Percentiles rank a stretch among this genome's conserved stretches.
These are phyloP conservation scores for Neurospora tetrasperma DNA, from an alignment of 495 filamentous ascomycete species.

Conservation along the genomic window DNA sequence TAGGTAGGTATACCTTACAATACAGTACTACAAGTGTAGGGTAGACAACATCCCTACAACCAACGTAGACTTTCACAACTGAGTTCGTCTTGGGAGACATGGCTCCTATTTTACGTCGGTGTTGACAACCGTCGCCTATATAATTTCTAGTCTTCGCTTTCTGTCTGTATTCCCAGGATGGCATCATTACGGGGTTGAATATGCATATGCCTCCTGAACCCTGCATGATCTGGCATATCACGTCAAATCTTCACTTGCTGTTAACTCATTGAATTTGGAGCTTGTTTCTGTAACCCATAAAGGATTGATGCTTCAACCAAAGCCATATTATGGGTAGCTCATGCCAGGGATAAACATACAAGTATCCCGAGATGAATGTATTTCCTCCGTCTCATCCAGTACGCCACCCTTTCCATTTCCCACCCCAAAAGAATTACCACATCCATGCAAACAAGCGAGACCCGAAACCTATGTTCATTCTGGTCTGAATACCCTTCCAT, in stretches of 20 bases:
- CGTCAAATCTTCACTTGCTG: not conserved
- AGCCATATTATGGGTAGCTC: not conserved
- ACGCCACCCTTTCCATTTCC: not conserved
- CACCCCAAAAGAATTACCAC: not conserved
- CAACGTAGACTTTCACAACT: not conserved
- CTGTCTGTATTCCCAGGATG: not conserved
- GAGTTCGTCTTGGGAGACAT: not conserved
- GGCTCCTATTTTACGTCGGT: too few species aligned
- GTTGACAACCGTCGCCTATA: too few species aligned
- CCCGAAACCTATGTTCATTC: not conserved
- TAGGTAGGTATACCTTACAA: too few species aligned
- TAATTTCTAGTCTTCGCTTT: too few species aligned
- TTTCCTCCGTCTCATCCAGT: not conserved
- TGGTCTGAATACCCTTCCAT: not conserved
- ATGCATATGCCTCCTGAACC: not conserved
- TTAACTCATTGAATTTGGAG: not conserved
- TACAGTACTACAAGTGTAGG: not conserved
- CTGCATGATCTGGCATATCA: not conserved
- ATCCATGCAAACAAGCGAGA: not conserved
- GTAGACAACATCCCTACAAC: not conserved
- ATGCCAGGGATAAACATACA: not conserved
- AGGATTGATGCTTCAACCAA: not conserved
- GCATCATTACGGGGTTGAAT: not conserved
- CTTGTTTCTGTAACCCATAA: not conserved
- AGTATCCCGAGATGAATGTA: not conserved